These are phyloP conservation scores for Aspergillus viridinutans DNA, from an alignment of 2,329 filamentous ascomycete species.

Conservation along the genomic window DNA sequence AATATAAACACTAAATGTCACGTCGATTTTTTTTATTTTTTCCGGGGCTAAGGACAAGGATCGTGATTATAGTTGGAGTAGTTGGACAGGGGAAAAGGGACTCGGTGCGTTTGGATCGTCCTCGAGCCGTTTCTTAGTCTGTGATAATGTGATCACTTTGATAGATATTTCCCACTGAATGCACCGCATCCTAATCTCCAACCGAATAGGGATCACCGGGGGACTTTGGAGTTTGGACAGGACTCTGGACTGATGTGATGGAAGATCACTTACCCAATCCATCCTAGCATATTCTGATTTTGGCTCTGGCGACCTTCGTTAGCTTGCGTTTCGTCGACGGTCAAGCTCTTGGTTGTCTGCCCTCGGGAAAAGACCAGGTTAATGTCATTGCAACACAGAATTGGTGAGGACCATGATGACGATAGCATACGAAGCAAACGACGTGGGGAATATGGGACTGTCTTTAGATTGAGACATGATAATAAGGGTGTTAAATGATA, in stretches of 20 bases:
- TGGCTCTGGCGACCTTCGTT: background rate
- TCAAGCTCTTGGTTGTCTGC: background rate
- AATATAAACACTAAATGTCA: background rate
- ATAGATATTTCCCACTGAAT: background rate
- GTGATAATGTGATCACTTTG: background rate
- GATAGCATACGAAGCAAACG: background rate
- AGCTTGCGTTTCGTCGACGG: background rate
- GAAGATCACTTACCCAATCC: background rate
- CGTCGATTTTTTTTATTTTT: background rate
- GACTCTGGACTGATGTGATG: background rate
- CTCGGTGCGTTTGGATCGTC: background rate
- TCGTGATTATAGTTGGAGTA: background rate
- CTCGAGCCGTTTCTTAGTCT: background rate
- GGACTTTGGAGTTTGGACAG: background rate
- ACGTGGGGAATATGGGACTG: too few species aligned
- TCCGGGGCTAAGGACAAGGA: background rate
- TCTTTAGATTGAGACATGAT: too few species aligned
- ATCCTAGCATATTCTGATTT: background rate
- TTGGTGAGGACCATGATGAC: background rate
- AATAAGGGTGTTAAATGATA: background rate
- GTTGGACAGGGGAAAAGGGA: background rate
- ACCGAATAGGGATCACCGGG: background rate
- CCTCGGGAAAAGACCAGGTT: too few species aligned
- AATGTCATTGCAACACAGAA: background rate
- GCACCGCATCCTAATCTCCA: background rate